Percentiles rank a stretch among this genome's conserved stretches.
These are phyloP conservation scores for Kodamaea suecica DNA, from an alignment of 1,139 yeast species.

Conservation along the genomic window DNA sequence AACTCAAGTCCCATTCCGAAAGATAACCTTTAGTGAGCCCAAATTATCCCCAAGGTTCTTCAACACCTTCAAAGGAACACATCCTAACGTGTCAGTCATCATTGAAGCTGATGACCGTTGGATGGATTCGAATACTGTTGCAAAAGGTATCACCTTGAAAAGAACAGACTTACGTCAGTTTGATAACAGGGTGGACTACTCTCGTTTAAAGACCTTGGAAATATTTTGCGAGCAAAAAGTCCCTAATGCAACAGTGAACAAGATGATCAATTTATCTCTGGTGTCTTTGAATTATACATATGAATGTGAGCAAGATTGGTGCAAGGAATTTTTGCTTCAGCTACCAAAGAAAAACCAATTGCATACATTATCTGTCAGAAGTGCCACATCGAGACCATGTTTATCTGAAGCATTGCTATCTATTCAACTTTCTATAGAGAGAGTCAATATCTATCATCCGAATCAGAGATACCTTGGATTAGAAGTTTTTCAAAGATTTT, in stretches of 20 bases:
- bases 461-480: conserved; percentile 1
- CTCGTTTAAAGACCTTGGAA: background rate
- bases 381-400: background rate
- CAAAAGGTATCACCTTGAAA: background rate
- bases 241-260: background rate
- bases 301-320: background rate
- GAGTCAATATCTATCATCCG: conserved; percentile 1
- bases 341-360: conserved; percentile 1
- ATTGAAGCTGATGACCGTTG: conserved; percentile 1
- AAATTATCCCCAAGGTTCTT: background rate
- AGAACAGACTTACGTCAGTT: background rate
- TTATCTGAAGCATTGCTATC: background rate
- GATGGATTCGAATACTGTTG: background rate
- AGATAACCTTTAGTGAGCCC: conserved; percentile 1
- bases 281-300: background rate
- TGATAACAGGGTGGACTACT: background rate
- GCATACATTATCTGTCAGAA: conserved; percentile 2
- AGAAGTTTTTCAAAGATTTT: background rate
- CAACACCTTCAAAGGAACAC: background rate
- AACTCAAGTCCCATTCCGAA: background rate
- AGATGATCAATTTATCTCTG: background rate
- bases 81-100: background rate
- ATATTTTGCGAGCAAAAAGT: background rate
- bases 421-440: background rate
- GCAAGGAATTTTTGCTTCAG: background rate